Base-by-base conservation (phyloP, 257 asterid species). In the Oldenlandia corymbosa region DNA sequence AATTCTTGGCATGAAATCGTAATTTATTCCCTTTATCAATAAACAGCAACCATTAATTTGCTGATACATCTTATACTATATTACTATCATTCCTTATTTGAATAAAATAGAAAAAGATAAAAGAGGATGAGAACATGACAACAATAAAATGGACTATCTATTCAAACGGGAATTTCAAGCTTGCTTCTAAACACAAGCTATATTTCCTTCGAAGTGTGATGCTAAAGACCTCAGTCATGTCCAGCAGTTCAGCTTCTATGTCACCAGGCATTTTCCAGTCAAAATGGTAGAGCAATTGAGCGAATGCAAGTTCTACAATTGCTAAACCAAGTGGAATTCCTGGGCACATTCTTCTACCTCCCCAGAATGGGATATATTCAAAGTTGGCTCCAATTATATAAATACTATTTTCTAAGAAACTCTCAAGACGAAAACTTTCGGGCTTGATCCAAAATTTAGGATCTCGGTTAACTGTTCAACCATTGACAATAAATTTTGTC, bases 191-290 rank as follows among this genome's bases (percentile, higher is more conserved):
- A 45, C 12, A n/a, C 50, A 51, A 51, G 57, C 58, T 24, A 11
- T 23, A 21, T 34, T 52, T 52, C 27, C 58, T 52, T 52, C 58
- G 23, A 6, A 18, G 17, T 7, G 58, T 52, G 14, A 34, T 34
- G 30, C 77, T 77, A 37, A 68, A 60, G 18, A 24, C 49, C 68
- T 76, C 81, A 6, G 27, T 62, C 81, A 76, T 72, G 53, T 77
- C 78, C 59, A 77, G 16, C 1, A 55, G 69, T 17, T 69, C 48
- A 12, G 34, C 31, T 14, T 62, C n/a, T n/a, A n/a, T 10, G 20
- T 64, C 81, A 20, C 17, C 1, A 0, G 81, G 73, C 26, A 76
- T 23, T 21, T 64, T 36, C 81, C 81, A 69, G 13, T 77, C 75
- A 42, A 77, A 73, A 13, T 68, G 71, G 26, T 77, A 76, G 12